These are phyloP conservation scores for Macrophomina tecta DNA, from an alignment of 2,329 filamentous ascomycete genomes.

Conservation along the genomic window DNA sequence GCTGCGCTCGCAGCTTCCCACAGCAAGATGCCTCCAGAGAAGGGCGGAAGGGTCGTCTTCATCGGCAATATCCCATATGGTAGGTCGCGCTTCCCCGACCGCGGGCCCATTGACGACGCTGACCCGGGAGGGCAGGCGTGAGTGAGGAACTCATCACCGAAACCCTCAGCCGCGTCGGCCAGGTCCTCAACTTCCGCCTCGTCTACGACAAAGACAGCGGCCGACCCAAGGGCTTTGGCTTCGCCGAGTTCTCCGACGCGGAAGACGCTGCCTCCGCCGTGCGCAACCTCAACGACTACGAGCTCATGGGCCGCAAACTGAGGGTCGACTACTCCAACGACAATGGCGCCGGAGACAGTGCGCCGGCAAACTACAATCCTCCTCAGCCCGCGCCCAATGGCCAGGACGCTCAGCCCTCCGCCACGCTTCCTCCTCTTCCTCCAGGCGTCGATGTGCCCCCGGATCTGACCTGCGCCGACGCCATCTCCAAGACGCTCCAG, in stretches of 20 bases:
- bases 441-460: slow-evolving; percentile 83
- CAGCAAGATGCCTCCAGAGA: slow-evolving; percentile 67
- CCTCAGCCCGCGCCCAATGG: slow-evolving; percentile 44
- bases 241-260: slow-evolving; percentile 91
- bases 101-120: slow-evolving; percentile 21
- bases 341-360: slow-evolving; percentile 62
- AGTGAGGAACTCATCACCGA: slow-evolving; percentile 96
- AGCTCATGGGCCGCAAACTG: slow-evolving; percentile 92
- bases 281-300: slow-evolving; percentile 92
- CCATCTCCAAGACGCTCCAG: slow-evolving; percentile 88
- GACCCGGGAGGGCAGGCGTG: slow-evolving; percentile 65
- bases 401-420: slow-evolving; percentile 47
- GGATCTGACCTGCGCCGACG: slow-evolving; percentile 83
- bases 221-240: slow-evolving; percentile 94
- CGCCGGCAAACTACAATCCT: slow-evolving; percentile 53
- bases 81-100: slow-evolving; percentile 42
- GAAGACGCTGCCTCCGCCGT: slow-evolving; percentile 93
- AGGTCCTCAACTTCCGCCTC: slow-evolving; percentile 88
- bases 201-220: slow-evolving; percentile 97
- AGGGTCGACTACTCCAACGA: slow-evolving; percentile 97
- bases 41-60: slow-evolving; percentile 79
- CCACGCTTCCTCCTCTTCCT: slow-evolving; percentile 77
- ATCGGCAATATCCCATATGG: slow-evolving; percentile 87
- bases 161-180: slow-evolving; percentile 88
- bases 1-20: slow-evolving; percentile 15